Percentiles rank a stretch among this genome's conserved stretches.
These are phyloP conservation scores for Coemansia sp. DNA, from an alignment of 192 early-diverging fungal genomes.

Conservation along the genomic window DNA sequence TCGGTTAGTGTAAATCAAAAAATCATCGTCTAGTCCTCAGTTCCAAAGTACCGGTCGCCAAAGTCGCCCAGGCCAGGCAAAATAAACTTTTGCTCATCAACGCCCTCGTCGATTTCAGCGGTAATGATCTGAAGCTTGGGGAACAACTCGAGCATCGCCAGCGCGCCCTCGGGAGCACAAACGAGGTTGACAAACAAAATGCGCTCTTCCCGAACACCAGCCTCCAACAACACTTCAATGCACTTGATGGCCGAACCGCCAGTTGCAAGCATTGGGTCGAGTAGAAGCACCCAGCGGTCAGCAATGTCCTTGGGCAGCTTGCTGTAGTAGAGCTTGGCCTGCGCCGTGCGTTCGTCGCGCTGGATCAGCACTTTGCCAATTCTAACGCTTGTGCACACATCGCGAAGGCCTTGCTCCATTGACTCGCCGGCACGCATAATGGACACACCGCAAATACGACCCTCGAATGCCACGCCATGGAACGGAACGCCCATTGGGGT, in stretches of 20 bases:
- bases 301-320: slow-evolving; percentile 89
- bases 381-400: slow-evolving; percentile 82
- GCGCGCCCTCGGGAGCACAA: slow-evolving; percentile 80
- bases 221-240: slow-evolving; percentile 80
- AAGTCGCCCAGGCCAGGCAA: slow-evolving; percentile 91
- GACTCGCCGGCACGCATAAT: slow-evolving; percentile 97
- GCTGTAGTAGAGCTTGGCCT: slow-evolving; percentile 88
- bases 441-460: slow-evolving; percentile 89
- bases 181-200: slow-evolving; percentile 93
- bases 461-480: slow-evolving; percentile 74
- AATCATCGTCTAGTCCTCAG: slow-evolving; percentile 50
- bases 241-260: slow-evolving; percentile 93
- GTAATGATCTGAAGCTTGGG: slow-evolving; percentile 85
- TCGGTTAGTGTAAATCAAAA: not conserved
- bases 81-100: slow-evolving; percentile 85
- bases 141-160: slow-evolving; percentile 66
- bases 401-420: slow-evolving; percentile 81
- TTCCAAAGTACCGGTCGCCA: slow-evolving; percentile 87
- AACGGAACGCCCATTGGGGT: slow-evolving; percentile 78
- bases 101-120: slow-evolving; percentile 77
- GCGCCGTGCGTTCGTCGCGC: slow-evolving; percentile 89
- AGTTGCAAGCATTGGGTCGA: slow-evolving; percentile 97
- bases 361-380: slow-evolving; percentile 97
- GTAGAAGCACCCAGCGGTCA: slow-evolving; percentile 76
- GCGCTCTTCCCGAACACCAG: slow-evolving; percentile 78